A percentile compares a stretch with the other conserved stretches of the same genome.
These are phyloP conservation scores for Platanthera zijinensis DNA, from an alignment of 106 monocot genomes.

Conservation along the genomic window DNA sequence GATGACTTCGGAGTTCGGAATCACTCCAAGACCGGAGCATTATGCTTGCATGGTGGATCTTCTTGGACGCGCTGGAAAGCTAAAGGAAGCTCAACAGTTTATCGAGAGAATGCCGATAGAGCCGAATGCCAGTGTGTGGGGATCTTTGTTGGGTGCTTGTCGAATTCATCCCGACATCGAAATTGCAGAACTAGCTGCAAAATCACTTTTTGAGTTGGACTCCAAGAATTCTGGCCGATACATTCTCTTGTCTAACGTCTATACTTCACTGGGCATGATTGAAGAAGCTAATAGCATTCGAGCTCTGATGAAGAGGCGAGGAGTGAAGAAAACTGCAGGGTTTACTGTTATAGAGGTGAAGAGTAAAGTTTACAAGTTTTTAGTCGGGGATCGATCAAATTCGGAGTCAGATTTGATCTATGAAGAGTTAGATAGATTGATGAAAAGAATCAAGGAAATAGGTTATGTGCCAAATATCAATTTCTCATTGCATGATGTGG, in stretches of 20 bases:
- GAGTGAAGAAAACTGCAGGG: constrained; percentile 23
- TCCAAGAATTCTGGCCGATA: constrained; percentile 28
- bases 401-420: constrained; percentile 21
- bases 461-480: constrained; percentile 33
- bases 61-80: constrained; percentile 26
- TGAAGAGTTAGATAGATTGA: constrained; percentile 25
- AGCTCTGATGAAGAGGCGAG: constrained; percentile 21
- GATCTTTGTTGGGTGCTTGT: constrained; percentile 29
- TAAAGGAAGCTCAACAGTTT: constrained; percentile 17
- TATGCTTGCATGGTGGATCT: constrained; percentile 32
- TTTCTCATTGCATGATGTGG: constrained; percentile 33
- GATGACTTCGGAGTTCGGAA: constrained; percentile 14
- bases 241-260: constrained; percentile 25
- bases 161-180: constrained; percentile 23
- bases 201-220: constrained; percentile 25
- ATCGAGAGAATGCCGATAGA: constrained; percentile 27
- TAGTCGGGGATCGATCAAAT: constrained; percentile 22
- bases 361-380: constrained; percentile 27
- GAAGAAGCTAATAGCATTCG: constrained; percentile 25
- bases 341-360: constrained; percentile 30
- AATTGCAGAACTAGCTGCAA: constrained; percentile 34
- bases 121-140: constrained; percentile 27
- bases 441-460: constrained; percentile 20
- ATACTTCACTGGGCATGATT: constrained; percentile 24
- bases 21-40: constrained; percentile 19